Evolutionary conservation across 2,329 filamentous ascomycete species (phyloP), one percentile per base, ranked within the genome.

Genomic region (Colletotrichum musicola): DNA sequence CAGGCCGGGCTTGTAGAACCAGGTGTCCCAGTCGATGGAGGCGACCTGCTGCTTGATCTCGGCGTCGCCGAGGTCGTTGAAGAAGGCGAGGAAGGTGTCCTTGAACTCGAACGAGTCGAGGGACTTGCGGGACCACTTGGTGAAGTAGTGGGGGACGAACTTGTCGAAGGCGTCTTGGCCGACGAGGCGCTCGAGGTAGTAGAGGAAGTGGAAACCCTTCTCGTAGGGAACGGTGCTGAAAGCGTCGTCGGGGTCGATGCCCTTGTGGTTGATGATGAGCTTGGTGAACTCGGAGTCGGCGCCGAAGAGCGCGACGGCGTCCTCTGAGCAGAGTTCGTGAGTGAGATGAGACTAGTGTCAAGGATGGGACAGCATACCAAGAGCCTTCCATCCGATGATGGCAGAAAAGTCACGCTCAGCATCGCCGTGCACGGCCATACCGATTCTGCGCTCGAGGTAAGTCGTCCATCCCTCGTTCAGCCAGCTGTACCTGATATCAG

Each of bases 91-190:
- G 60, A 98, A 90, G 1, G 93, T 97, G 57, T 91, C 85, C 78
- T 95, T 97, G 87, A 99, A 99, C 76, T 98, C 93, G 74, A 93
- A 97, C 2, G 93, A 97, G 80, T 98, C 94, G 7, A 99, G 86
- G 2, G 94, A 97, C 80, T 94, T 95, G 76, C 89, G 88, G 65
- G 92, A 90, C 88, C 92, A 98, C 46, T 88, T 93, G 35, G 87
- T 90, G 79, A 98, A 98, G 83, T 98, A 98, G 79, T 97, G 90
- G 16, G 95, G 94, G 76, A 98, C 98, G 81, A 98, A 99, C 74
- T 90, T 92, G 84, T 98, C 93, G 83, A 96, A 99, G 77, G 92
- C 92, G n/a, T 91, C 86, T 69, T 93, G 92, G 42, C 94, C 93
- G 4, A 98, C 87, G 1, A 97, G 84, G 54, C 91, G 92, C 75